Conservation (phyloP, 169 alveolate species). For the Amoebophrya sp. region DNA sequence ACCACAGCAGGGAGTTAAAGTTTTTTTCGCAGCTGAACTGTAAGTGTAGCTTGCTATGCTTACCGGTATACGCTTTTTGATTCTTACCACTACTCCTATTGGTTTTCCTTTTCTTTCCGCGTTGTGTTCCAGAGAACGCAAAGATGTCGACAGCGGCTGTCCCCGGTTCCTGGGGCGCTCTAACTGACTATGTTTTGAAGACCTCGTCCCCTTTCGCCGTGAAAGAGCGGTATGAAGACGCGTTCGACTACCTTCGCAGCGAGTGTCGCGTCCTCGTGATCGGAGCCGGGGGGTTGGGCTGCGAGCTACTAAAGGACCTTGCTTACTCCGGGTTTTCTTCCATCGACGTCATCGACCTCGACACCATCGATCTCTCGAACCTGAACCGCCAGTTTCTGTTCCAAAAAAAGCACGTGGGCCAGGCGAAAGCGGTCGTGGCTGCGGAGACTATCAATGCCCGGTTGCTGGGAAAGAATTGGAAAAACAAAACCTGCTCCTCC, state of each 20-base stretch:
- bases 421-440: slow-evolving; percentile 62
- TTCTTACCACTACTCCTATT: too few relatives aligned
- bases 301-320: slow-evolving; percentile 85
- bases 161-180: neutral
- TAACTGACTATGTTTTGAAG: neutral
- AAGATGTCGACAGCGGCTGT: too few relatives aligned
- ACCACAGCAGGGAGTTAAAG: too few relatives aligned
- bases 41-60: too few relatives aligned
- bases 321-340: slow-evolving; percentile 77
- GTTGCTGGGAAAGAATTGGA: neutral
- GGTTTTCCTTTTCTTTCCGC: too few relatives aligned
- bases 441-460: slow-evolving; percentile 50
- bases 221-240: neutral
- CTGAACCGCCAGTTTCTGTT: slow-evolving; percentile 89
- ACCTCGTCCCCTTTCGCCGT: neutral
- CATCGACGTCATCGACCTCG: slow-evolving; percentile 88
- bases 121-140: too few relatives aligned
- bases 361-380: slow-evolving; percentile 88
- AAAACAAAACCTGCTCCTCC: neutral
- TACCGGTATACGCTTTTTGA: too few relatives aligned
- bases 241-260: neutral
- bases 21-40: too few relatives aligned
- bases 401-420: slow-evolving; percentile 55
- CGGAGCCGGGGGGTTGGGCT: slow-evolving; percentile 52
- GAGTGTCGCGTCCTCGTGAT: slow-evolving; percentile 27